phyloP scores from a whole-genome alignment of 116 monocot species.

The Papilionanthe hybrid region DNA sequence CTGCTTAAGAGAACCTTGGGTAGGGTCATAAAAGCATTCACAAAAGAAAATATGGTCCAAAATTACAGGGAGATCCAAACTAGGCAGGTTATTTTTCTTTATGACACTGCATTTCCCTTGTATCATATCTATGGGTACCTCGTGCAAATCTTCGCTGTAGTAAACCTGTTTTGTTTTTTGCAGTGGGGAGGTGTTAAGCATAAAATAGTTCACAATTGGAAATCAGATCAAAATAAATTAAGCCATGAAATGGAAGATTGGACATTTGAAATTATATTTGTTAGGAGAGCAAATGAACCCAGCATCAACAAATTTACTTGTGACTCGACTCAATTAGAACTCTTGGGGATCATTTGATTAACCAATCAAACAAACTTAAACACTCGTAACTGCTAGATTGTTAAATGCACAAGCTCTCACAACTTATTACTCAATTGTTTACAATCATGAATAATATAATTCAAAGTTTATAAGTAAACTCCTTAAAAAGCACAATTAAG shows the following conservation, averaged over 20 bases:
- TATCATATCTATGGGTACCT: slow-evolving; percentile 48
- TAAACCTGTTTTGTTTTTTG: slow-evolving; percentile 45
- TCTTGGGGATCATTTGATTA: too few species aligned
- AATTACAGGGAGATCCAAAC: slow-evolving; percentile 47
- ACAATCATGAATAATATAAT: too few species aligned
- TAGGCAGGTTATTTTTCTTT: slow-evolving; percentile 49
- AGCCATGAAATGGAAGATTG: neutral
- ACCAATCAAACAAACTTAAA: too few species aligned
- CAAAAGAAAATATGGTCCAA: slow-evolving; percentile 77
- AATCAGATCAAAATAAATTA: neutral
- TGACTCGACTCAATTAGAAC: too few species aligned
- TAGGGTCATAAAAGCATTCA: slow-evolving; percentile 60
- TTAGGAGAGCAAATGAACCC: too few species aligned
- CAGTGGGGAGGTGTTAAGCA: neutral
- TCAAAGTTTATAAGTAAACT: too few species aligned
- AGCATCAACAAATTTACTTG: too few species aligned
- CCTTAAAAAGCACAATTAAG: too few species aligned
- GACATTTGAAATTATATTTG: neutral
- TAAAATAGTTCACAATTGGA: neutral
- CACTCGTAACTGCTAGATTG: too few species aligned
- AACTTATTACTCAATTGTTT: too few species aligned
- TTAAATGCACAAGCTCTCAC: too few species aligned
- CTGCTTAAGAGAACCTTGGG: slow-evolving; percentile 68
- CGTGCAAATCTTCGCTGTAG: slow-evolving; percentile 62
- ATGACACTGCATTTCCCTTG: slow-evolving; percentile 70